Evolutionary conservation across 164 flowering plant species (phyloP).

Genomic region (Stephania japonica): DNA sequence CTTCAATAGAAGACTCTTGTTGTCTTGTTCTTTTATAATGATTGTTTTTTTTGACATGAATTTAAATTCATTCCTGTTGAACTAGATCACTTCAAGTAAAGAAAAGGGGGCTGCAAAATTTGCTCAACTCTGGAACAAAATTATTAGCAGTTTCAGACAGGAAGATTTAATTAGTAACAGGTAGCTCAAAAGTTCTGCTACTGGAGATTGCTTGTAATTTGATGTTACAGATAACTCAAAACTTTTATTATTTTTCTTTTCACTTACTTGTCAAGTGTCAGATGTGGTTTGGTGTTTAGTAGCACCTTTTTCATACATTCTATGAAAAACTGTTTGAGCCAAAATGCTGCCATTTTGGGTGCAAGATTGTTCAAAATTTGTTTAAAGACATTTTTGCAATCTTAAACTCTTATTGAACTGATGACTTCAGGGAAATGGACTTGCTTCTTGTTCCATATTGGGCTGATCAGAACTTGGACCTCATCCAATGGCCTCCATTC

Average conservation of each 20-base stretch:
- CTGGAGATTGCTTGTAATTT: neutral
- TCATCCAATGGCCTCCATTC: conserved; percentile 96
- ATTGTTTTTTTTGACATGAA: neutral
- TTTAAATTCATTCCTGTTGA: neutral
- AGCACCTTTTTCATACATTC: neutral
- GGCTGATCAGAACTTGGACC: conserved; percentile 81
- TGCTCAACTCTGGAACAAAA: conserved; percentile 93
- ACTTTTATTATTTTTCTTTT: neutral
- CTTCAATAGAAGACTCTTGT: neutral
- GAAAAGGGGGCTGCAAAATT: conserved; percentile 76
- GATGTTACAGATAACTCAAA: neutral
- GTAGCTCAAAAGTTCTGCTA: conserved; percentile 26
- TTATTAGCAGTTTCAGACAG: conserved; percentile 79
- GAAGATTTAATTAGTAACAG: conserved; percentile 89
- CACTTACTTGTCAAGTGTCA: neutral
- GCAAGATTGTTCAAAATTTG: neutral
- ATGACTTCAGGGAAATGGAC: conserved; percentile 72
- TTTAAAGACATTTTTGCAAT: neutral
- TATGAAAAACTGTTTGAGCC: too few relatives aligned
- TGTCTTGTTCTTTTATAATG: neutral
- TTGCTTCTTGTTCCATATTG: conserved; percentile 95
- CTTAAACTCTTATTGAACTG: neutral
- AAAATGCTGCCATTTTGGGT: neutral
- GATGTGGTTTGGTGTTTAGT: neutral
- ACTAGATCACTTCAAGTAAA: conserved; percentile 46